Percentiles rank a stretch among this genome's conserved stretches.
Conservation (phyloP, 305 asterid genomes). For the Fraxinus greggii region DNA sequence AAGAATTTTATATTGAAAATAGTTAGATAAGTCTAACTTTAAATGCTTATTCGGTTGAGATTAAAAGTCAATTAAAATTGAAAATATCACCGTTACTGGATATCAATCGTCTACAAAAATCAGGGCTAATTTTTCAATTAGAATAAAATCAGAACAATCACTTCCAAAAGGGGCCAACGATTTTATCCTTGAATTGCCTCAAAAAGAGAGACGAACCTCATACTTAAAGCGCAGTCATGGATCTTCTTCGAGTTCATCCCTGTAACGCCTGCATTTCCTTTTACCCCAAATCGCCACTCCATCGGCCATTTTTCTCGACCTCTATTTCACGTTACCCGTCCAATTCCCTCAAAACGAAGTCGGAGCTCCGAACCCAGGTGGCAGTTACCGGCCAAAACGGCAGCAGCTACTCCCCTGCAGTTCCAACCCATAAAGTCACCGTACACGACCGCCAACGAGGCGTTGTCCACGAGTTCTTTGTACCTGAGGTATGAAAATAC, state of each 20-base stretch:
- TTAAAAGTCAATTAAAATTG: too few species aligned
- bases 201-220: neutral
- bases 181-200: neutral
- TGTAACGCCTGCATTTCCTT: conserved; percentile 48
- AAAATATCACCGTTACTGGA: too few species aligned
- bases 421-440: conserved; percentile 76
- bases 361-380: conserved; percentile 47
- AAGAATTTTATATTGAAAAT: neutral
- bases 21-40: neutral
- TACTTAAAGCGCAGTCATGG: conserved; percentile 37
- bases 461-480: conserved; percentile 67
- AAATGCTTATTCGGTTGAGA: too few species aligned
- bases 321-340: conserved; percentile 22
- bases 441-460: conserved; percentile 86
- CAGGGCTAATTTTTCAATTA: too few species aligned
- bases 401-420: conserved; percentile 38
- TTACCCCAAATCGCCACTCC: conserved; percentile 32
- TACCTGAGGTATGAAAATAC: conserved; percentile 63
- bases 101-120: too few species aligned
- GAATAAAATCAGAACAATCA: too few species aligned
- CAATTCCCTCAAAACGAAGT: conserved; percentile 31
- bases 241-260: conserved; percentile 58
- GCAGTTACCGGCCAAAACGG: conserved; percentile 39
- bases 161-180: neutral
- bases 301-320: conserved; percentile 25